Percentiles rank a stretch among this genome's conserved stretches.
phyloP scores from a whole-genome alignment of 2,329 filamentous ascomycete genomes.

The Gliomastix tumulicola region DNA sequence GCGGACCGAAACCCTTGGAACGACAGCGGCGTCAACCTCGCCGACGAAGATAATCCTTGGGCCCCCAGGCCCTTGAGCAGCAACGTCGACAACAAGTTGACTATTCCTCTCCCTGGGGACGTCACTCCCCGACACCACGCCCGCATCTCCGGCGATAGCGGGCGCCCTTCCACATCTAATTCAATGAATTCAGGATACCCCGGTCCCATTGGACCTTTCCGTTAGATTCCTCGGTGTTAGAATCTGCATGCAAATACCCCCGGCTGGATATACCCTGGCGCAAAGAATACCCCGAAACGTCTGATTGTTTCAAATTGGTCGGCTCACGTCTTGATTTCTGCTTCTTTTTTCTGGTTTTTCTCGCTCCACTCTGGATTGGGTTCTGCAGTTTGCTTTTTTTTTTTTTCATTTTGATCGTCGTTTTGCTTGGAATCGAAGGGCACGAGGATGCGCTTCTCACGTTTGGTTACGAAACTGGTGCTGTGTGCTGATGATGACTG shows the following conservation, averaged over 20 bases:
- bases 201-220: conserved; percentile 83
- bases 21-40: conserved; percentile 89
- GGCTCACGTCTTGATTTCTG: conserved; percentile 3
- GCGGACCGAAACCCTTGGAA: conserved; percentile 98
- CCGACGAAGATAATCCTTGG: conserved; percentile 76
- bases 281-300: conserved; percentile 47
- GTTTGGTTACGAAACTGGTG: conserved; percentile 14
- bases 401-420: conserved; percentile 8
- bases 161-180: conserved; percentile 89
- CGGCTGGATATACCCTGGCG: conserved; percentile 62
- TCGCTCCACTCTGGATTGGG: conserved; percentile 5
- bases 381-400: conserved; percentile 7
- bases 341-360: conserved; percentile 12
- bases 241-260: conserved; percentile 49
- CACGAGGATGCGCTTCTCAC: no score
- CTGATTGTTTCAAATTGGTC: conserved; percentile 16
- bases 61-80: conserved; percentile 56
- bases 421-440: no score
- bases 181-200: conserved; percentile 95
- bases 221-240: conserved; percentile 56
- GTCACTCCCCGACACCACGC: conserved; percentile 76
- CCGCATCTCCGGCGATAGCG: conserved; percentile 83
- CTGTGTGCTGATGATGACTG: conserved; percentile 23
- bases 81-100: conserved; percentile 56
- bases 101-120: conserved; percentile 67